phyloP scores from a whole-genome alignment of 768 basidiomycete species.

The Hericium alpestre region DNA sequence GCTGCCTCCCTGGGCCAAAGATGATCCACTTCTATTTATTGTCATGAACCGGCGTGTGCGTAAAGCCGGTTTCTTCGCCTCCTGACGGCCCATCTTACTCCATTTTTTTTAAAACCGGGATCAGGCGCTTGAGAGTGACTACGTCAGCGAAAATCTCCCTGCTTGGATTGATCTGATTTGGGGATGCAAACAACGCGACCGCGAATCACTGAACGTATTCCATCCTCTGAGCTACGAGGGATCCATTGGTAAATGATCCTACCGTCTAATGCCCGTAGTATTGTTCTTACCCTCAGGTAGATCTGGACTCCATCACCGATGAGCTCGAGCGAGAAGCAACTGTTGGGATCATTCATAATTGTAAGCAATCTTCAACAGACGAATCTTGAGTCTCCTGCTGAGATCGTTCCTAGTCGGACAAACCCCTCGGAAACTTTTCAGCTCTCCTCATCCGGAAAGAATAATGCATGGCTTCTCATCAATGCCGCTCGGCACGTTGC shows the following conservation, averaged over 20 bases:
- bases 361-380: constrained; percentile 28
- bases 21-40: constrained; percentile 77
- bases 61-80: not conserved
- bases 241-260: constrained; percentile 50
- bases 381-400: too few species aligned
- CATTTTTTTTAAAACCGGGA: not conserved
- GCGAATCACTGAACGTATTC: constrained; percentile 70
- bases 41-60: constrained; percentile 61
- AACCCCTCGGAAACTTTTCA: constrained; percentile 82
- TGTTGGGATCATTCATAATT: constrained; percentile 92
- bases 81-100: not conserved
- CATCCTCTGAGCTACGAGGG: constrained; percentile 93
- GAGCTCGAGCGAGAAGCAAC: constrained; percentile 85
- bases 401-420: constrained; percentile 57
- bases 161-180: constrained; percentile 94
- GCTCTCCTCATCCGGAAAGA: constrained; percentile 61
- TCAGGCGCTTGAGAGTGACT: constrained; percentile 79
- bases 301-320: constrained; percentile 78
- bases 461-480: constrained; percentile 61
- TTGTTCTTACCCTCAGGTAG: constrained; percentile 25
- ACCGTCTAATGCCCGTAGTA: not conserved
- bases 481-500: constrained; percentile 58
- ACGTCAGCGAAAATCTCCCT: constrained; percentile 74
- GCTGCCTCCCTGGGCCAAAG: constrained; percentile 82
- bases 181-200: constrained; percentile 78